Percentiles rank a stretch among this genome's conserved stretches.
phyloP scores from a whole-genome alignment of 352 stramenopile species.

The Thalassiosira mediterranea region DNA sequence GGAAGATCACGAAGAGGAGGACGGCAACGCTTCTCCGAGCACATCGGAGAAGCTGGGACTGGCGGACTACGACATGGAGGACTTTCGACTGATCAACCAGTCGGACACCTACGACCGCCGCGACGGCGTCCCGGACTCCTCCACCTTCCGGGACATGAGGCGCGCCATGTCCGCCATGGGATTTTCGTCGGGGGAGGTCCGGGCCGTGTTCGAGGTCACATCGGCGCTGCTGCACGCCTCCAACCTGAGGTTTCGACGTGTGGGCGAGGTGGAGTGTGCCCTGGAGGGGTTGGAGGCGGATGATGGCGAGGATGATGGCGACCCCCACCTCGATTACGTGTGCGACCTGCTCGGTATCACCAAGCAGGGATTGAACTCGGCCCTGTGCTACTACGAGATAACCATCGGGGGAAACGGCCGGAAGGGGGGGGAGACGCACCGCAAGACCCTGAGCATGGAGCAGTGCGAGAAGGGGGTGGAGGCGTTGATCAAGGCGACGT shows the following conservation, averaged over 20 bases:
- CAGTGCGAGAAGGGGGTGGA: constrained; percentile 89
- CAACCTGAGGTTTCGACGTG: constrained; percentile 85
- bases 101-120: constrained; percentile 79
- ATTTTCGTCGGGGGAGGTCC: constrained; percentile 85
- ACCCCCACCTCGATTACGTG: constrained; percentile 79
- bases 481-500: constrained; percentile 93
- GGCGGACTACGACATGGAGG: constrained; percentile 30
- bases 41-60: constrained; percentile 18
- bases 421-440: constrained; percentile 86
- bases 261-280: constrained; percentile 77
- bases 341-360: constrained; percentile 90
- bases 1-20: constrained; percentile 73
- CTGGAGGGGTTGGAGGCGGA: constrained; percentile 87
- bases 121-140: constrained; percentile 76
- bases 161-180: constrained; percentile 73
- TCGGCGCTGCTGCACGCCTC: constrained; percentile 92
- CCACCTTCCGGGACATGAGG: constrained; percentile 68
- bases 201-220: constrained; percentile 90
- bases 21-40: constrained; percentile 23
- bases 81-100: constrained; percentile 77
- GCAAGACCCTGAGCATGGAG: constrained; percentile 56
- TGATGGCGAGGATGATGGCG: constrained; percentile 68
- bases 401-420: constrained; percentile 91
- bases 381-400: constrained; percentile 91
- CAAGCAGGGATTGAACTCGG: constrained; percentile 87